These are phyloP conservation scores for Aspergillus texensis DNA, from an alignment of 2,329 filamentous ascomycete species.

Conservation along the genomic window DNA sequence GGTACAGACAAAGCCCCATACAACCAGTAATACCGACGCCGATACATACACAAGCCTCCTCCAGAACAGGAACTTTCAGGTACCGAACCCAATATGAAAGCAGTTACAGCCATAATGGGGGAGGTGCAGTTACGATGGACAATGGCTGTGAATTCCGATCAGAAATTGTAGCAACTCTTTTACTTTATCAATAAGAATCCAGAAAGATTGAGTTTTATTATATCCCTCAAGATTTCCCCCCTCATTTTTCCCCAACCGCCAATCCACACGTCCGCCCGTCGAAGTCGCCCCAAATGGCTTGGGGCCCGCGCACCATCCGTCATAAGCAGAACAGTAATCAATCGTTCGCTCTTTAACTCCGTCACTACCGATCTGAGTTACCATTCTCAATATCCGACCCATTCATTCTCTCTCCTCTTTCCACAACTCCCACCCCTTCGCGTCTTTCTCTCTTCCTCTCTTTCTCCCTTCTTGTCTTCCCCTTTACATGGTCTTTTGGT, in stretches of 20 bases:
- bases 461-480: constrained; percentile 20
- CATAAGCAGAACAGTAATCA: constrained; percentile 3
- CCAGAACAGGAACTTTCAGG: neutral
- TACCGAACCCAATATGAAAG: constrained; percentile 4
- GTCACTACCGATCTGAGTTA: constrained; percentile 10
- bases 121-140: neutral
- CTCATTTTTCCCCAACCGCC: neutral
- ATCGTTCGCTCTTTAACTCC: constrained; percentile 7
- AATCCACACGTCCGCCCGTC: neutral
- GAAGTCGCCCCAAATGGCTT: neutral
- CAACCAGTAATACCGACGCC: neutral
- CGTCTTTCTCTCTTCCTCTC: constrained; percentile 7
- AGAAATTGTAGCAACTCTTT: neutral
- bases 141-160: neutral
- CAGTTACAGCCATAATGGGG: neutral
- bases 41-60: neutral
- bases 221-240: constrained; percentile 1
- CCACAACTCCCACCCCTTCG: neutral
- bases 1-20: neutral
- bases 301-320: constrained; percentile 5
- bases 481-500: constrained; percentile 15
- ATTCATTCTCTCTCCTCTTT: constrained; percentile 21
- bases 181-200: neutral
- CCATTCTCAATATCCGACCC: constrained; percentile 5
- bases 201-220: neutral